Percentiles rank a stretch among this genome's conserved stretches.
These are phyloP conservation scores for Ambrosia artemisiifolia DNA, from an alignment of 129 eudicot species.

Conservation along the genomic window DNA sequence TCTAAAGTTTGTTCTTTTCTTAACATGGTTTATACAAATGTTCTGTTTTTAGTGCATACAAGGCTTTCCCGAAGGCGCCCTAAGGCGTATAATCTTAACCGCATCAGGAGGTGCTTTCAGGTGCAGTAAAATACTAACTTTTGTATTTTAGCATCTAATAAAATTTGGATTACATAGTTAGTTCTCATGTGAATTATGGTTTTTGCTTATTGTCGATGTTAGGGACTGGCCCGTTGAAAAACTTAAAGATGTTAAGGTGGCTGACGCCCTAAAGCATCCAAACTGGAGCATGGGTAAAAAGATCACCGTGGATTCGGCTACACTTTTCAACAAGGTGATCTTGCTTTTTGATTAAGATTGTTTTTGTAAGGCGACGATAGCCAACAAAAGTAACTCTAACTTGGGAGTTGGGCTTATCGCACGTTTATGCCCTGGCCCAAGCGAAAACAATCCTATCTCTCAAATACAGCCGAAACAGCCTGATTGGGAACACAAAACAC, in stretches of 20 bases:
- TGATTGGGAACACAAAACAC: no score
- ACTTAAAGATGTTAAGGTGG: conserved; percentile 88
- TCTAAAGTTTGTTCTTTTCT: background rate
- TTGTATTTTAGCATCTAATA: background rate
- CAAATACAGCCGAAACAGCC: no score
- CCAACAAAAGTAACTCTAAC: no score
- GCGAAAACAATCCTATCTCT: no score
- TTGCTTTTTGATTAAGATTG: background rate
- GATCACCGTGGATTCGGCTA: conserved; percentile 96
- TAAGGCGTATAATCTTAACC: conserved; percentile 88
- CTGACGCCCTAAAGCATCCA: conserved; percentile 99
- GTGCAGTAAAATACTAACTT: conserved; percentile 27
- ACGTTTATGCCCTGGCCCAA: no score
- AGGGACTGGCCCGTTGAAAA: conserved; percentile 99
- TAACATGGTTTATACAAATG: conserved; percentile 12
- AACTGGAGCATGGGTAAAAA: conserved; percentile 99
- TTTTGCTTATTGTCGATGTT: conserved; percentile 12
- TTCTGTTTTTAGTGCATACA: conserved; percentile 78
- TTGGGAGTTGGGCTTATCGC: no score
- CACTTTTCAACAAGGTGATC: conserved; percentile 85
- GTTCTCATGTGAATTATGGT: background rate
- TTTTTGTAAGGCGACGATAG: background rate
- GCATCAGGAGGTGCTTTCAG: conserved; percentile 99
- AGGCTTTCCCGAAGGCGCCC: conserved; percentile 93
- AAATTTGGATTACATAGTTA: background rate